phyloP scores from a whole-genome alignment of 1,139 yeast species.

The Tardiomyces depauwii region DNA sequence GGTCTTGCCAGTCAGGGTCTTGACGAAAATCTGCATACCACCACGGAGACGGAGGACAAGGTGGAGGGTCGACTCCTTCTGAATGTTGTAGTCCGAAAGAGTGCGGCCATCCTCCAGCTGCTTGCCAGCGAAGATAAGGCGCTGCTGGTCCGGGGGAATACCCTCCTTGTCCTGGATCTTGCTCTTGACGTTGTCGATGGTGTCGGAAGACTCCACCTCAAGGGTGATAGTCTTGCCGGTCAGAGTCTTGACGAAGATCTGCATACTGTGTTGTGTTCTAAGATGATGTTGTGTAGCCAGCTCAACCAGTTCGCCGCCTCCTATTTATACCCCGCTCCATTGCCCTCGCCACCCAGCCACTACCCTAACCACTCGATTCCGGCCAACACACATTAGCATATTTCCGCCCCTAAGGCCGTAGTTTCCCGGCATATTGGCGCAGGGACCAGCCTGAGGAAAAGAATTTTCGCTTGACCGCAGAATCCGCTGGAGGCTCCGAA shows the following conservation, averaged over 20 bases:
- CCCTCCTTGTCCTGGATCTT: constrained; percentile 84
- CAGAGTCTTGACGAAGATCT: constrained; percentile 97
- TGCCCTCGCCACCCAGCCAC: background rate
- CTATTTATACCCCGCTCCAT: background rate
- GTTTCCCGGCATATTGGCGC: no score
- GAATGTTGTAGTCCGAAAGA: constrained; percentile 67
- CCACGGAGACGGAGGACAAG: constrained; percentile 66
- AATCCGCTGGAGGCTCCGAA: no score
- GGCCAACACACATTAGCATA: no score
- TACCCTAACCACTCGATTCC: no score
- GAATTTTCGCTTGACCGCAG: no score
- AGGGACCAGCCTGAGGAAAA: no score
- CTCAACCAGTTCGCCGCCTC: background rate
- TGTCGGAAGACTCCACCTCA: constrained; percentile 83
- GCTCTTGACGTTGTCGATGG: constrained; percentile 74
- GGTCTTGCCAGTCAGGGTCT: constrained; percentile 72
- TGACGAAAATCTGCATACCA: constrained; percentile 65
- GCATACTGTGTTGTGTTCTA: constrained; percentile 39
- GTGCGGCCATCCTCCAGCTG: constrained; percentile 82
- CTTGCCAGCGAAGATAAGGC: constrained; percentile 79
- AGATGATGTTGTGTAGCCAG: background rate
- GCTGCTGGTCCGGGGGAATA: constrained; percentile 80
- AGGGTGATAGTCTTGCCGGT: constrained; percentile 93
- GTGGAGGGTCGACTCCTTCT: constrained; percentile 65
- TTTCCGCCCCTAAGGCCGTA: no score